A percentile compares a stretch with the other conserved stretches of the same genome.
Conservation (phyloP, 1,139 yeast genomes). For the Lodderomyces theae region DNA sequence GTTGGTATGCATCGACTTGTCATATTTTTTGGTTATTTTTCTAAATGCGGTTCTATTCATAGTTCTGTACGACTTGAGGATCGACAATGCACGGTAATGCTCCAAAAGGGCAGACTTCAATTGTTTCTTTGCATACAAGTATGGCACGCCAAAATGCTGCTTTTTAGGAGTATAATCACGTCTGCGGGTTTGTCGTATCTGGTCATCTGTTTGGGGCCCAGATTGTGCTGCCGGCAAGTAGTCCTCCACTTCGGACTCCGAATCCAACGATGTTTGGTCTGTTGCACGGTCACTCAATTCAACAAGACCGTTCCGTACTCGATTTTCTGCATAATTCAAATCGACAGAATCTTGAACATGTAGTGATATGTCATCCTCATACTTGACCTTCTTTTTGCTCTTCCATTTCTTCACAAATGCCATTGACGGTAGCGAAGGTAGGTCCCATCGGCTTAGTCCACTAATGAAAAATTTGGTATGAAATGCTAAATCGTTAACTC, state of each 20-base stretch:
- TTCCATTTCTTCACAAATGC: constrained; percentile 34
- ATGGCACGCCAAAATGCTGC: constrained; percentile 50
- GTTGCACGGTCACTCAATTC: constrained; percentile 11
- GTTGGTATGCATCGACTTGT: constrained; percentile 53
- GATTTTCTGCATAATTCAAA: constrained; percentile 37
- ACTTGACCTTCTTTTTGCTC: constrained; percentile 4
- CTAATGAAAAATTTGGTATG: constrained; percentile 33
- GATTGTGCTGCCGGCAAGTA: constrained; percentile 6
- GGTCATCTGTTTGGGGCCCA: constrained; percentile 17
- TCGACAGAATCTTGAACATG: constrained; percentile 19
- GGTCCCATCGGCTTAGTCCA: constrained; percentile 43
- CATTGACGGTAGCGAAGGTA: constrained; percentile 58
- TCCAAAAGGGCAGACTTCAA: constrained; percentile 77
- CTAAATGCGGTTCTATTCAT: constrained; percentile 86
- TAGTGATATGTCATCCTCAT: constrained; percentile 18
- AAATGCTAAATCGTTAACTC: constrained; percentile 31
- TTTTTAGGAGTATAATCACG: constrained; percentile 35
- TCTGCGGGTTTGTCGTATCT: constrained; percentile 20
- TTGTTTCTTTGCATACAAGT: constrained; percentile 68
- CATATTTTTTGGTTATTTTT: constrained; percentile 85
- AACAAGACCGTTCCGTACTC: constrained; percentile 38
- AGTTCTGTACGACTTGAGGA: constrained; percentile 71
- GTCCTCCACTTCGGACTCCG: constrained; percentile 14
- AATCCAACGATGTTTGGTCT: constrained; percentile 17
- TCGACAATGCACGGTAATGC: constrained; percentile 73